A percentile compares a stretch with the other conserved stretches of the same genome.
These are phyloP conservation scores for Cladophialophora psammophila DNA, from an alignment of 2,329 filamentous ascomycete species.

Conservation along the genomic window DNA sequence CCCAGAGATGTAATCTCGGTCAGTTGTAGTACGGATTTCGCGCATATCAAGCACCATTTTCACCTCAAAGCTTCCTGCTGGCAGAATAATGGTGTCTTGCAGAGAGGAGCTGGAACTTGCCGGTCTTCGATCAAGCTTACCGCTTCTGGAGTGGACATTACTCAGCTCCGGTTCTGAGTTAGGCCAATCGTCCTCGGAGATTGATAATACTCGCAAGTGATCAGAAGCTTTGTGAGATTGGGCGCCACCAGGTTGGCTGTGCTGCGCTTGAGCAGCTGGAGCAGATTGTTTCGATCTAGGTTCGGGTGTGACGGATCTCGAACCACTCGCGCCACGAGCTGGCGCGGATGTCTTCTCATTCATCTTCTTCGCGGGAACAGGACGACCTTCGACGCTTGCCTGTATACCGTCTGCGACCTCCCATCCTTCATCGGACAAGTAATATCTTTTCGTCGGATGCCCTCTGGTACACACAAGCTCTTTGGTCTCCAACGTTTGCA, in stretches of 20 bases:
- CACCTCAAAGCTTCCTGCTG: slow-evolving; percentile 72
- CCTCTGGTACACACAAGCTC: slow-evolving; percentile 76
- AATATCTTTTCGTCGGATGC: slow-evolving; percentile 71
- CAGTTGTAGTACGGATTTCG: slow-evolving; percentile 74
- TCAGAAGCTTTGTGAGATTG: neutral
- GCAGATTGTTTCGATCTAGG: neutral
- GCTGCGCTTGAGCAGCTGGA: slow-evolving; percentile 4
- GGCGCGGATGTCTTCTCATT: slow-evolving; percentile 14
- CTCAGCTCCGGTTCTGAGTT: slow-evolving; percentile 10
- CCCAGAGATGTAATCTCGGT: slow-evolving; percentile 78
- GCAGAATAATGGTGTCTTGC: slow-evolving; percentile 64
- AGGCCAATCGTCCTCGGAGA: slow-evolving; percentile 14
- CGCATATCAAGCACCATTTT: slow-evolving; percentile 77
- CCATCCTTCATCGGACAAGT: slow-evolving; percentile 79
- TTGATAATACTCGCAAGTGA: slow-evolving; percentile 27
- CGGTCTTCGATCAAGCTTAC: neutral
- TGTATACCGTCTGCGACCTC: slow-evolving; percentile 67
- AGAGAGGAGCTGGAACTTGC: slow-evolving; percentile 9
- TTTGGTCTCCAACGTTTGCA: slow-evolving; percentile 76
- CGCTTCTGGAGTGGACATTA: neutral
- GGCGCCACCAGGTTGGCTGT: neutral
- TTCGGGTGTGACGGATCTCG: slow-evolving; percentile 7
- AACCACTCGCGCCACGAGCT: neutral
- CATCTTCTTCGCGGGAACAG: slow-evolving; percentile 8
- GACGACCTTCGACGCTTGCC: slow-evolving; percentile 24